Evolutionary conservation across 257 asterid species (phyloP), one percentile per base, ranked within the genome.

Genomic region (Ophiorrhiza pumila): DNA sequence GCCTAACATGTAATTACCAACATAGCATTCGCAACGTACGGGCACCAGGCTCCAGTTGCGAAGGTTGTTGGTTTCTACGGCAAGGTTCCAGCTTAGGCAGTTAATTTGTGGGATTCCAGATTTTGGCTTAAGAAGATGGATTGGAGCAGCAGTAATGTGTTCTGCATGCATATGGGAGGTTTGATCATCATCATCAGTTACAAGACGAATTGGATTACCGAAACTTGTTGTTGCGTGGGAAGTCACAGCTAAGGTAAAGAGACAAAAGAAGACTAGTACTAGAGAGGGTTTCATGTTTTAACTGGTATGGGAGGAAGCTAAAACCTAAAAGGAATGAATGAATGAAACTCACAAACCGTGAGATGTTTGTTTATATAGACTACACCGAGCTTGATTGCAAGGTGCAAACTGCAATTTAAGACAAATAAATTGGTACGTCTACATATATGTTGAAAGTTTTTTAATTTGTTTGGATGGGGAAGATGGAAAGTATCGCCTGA

Each of bases 71-170:
- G 96, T 81, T 78, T 91, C 96, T 49, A 87, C 96, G 2, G 87
- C 92, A 14, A 91, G 73, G 56, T 94, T 89, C 97, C 97, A 91
- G 79, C 92, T 87, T 17, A 78, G 84, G 85, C 97, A 89, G 88
- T 91, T 65, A 42, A 83, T 17, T 2, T 80, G 87, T 22, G 74
- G 70, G 11, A 78, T 27, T 1, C 84, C 85, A 2, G 80, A 50
- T 18, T 63, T 75, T 49, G 85, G 91, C 67, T 85, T 72, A 80
- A 89, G 90, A 9, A 23, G 80, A 47, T 69, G 86, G 79, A 88
- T 77, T n/a, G 68, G 77, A 71, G 64, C 41, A 43, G 50, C 4
- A n/a, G n/a, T n/a, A 1, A 22, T 46, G 25, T 57, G 20, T 29
- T 63, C 53, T 39, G 75, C 86, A 32, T 55, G 32, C 56, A 77